Conservation (phyloP, 768 basidiomycete genomes). For the Dictyophora rubrovolvata region DNA sequence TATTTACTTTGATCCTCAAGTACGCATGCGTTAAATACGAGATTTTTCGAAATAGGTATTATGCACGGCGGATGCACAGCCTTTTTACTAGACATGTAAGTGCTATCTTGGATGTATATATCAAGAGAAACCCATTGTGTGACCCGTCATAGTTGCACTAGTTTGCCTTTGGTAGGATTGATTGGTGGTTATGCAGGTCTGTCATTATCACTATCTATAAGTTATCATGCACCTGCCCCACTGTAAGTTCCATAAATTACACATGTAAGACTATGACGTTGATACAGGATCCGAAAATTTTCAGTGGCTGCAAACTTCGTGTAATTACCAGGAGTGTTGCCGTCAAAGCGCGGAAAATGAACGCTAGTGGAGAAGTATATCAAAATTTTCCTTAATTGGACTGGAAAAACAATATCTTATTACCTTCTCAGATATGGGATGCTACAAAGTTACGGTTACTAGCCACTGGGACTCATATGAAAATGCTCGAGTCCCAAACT, state of each 20-base stretch:
- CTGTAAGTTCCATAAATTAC: neutral
- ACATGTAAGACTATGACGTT: neutral
- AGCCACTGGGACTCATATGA: slow-evolving; percentile 5
- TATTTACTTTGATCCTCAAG: neutral
- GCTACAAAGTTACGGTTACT: slow-evolving; percentile 3
- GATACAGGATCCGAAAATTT: neutral
- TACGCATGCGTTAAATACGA: neutral
- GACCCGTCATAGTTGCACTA: neutral
- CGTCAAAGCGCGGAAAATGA: slow-evolving; percentile 1
- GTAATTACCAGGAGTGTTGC: neutral
- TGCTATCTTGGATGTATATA: neutral
- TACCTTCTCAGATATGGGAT: slow-evolving; percentile 4
- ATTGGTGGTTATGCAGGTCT: neutral
- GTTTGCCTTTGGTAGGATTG: neutral
- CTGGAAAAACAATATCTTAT: neutral
- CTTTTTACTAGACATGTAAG: slow-evolving; percentile 5
- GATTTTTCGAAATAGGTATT: neutral
- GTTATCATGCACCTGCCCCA: slow-evolving; percentile 5
- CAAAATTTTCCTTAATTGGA: neutral
- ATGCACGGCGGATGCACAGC: slow-evolving; percentile 9
- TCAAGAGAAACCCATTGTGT: neutral
- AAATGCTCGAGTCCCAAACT: slow-evolving; percentile 1
- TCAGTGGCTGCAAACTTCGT: slow-evolving; percentile 1
- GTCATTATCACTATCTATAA: slow-evolving; percentile 1
- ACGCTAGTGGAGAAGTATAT: neutral